A percentile compares a stretch with the other conserved stretches of the same genome.
Conservation (phyloP, 1,284 basidiomycete genomes). For the Coniophora puteana region DNA sequence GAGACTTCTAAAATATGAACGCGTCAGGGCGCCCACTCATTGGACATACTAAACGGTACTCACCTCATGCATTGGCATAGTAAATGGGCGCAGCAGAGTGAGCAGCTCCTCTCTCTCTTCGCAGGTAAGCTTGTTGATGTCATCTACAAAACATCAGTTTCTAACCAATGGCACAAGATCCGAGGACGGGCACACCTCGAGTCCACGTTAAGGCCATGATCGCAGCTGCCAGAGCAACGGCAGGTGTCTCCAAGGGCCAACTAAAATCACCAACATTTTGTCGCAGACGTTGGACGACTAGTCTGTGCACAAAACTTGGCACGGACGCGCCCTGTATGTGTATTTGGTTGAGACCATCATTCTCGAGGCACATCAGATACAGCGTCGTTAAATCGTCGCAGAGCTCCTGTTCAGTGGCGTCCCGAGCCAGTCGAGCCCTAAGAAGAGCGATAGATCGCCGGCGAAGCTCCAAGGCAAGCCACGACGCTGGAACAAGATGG, state of each 20-base stretch:
- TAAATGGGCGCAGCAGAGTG: slow-evolving; percentile 35
- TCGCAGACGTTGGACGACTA: slow-evolving; percentile 1
- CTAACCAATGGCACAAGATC: no score
- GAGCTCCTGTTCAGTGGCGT: slow-evolving; percentile 27
- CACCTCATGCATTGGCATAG: slow-evolving; percentile 24
- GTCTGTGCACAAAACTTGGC: slow-evolving; percentile 27
- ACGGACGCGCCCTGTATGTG: slow-evolving; percentile 38
- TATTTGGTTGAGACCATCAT: slow-evolving; percentile 37
- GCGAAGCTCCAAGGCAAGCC: slow-evolving; percentile 43
- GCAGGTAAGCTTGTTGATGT: slow-evolving; percentile 28
- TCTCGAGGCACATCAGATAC: slow-evolving; percentile 50
- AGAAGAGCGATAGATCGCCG: slow-evolving; percentile 39
- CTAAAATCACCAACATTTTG: background rate
- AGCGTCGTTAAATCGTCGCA: slow-evolving; percentile 46
- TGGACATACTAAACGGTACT: no score
- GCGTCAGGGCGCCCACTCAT: no score
- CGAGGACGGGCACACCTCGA: slow-evolving; percentile 22
- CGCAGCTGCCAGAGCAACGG: slow-evolving; percentile 32
- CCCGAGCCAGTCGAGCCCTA: slow-evolving; percentile 36
- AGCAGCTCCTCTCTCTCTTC: slow-evolving; percentile 33
- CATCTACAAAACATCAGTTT: slow-evolving; percentile 35
- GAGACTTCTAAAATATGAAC: no score
- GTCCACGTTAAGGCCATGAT: slow-evolving; percentile 34
- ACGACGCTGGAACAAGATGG: slow-evolving; percentile 35
- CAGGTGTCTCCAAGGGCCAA: background rate